Evolutionary conservation across 2,329 filamentous ascomycete species (phyloP).

Genomic region (Pseudocercospora ulei): DNA sequence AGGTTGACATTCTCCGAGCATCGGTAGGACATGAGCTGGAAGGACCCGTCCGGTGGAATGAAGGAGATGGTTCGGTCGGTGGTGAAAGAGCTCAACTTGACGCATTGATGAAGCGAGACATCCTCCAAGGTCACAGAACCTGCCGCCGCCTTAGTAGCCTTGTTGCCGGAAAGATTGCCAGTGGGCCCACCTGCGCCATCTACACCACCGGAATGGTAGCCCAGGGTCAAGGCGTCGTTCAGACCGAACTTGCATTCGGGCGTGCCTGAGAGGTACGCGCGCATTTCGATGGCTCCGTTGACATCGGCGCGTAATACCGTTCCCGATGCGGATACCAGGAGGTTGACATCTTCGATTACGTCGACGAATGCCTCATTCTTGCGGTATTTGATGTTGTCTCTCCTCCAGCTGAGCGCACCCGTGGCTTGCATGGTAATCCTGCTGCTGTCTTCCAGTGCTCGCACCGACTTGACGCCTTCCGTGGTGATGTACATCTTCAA

Average conservation of each 20-base stretch:
- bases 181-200: conserved; percentile 52
- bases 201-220: conserved; percentile 41
- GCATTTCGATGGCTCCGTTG: conserved; percentile 96
- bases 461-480: conserved; percentile 90
- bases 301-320: conserved; percentile 92
- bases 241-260: conserved; percentile 98
- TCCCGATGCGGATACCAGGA: conserved; percentile 96
- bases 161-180: conserved; percentile 69
- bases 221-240: conserved; percentile 88
- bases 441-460: conserved; percentile 75
- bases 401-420: conserved; percentile 89
- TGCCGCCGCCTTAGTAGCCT: conserved; percentile 88
- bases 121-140: conserved; percentile 94
- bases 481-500: conserved; percentile 99
- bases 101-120: conserved; percentile 98
- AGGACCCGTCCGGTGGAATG: conserved; percentile 91
- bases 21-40: conserved; percentile 97
- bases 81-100: conserved; percentile 94
- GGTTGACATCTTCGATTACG: conserved; percentile 97
- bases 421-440: conserved; percentile 99
- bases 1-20: conserved; percentile 97
- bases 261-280: conserved; percentile 89
- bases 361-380: conserved; percentile 99
- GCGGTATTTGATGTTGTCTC: conserved; percentile 95
- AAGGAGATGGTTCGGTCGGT: conserved; percentile 94